Evolutionary conservation across 768 basidiomycete genomes (phyloP), one percentile per base, ranked within the genome.

Genomic region (Collybiopsis confluens): DNA sequence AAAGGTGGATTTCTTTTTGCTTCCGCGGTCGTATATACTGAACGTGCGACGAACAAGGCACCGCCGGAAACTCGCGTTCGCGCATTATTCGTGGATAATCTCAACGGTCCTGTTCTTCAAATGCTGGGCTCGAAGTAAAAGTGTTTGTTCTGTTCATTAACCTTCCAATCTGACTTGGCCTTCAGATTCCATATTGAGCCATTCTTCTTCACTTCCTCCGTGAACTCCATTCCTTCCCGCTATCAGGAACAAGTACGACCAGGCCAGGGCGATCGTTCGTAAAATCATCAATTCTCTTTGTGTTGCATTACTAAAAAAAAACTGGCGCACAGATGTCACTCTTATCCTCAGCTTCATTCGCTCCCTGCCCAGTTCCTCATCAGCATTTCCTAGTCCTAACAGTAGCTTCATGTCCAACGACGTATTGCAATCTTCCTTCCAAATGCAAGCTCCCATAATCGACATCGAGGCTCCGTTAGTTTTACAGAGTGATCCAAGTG

Each of bases 191-290:
- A 70, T 48, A 67, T 75, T 24, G 73, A 76, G 53, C 73, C 75
- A 0, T 74, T 76, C 58, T 76, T 73, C 61, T 76, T 73, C 50
- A 69, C 73, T 13, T 74, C 72, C 0, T 74, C 75, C 0, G 53
- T 72, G 16, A 73, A 73, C 52, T 69, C 71, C 65, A 74, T 74
- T 43, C 73, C 74, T 1, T 70, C 72, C 0, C 70, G 73, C 27
- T 76, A 72, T 49, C 73, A 74, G 55, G 74, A 75, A 53, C 57
- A 67, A 27, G 56, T 62, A 11, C 54, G 55, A 1, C 45, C 40
- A 2, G 60, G 51, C 2, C 9, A 58, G 41, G 71, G 68, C 45
- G 75, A 76, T 52, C 75, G 74, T 76, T 48, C 53, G 74, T 64
- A 30, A 24, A 42, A 42, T 51, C 30, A 28, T 9, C 23, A 38